phyloP scores from a whole-genome alignment of 2,329 filamentous ascomycete species.

The Verticillium nonalfalfae region DNA sequence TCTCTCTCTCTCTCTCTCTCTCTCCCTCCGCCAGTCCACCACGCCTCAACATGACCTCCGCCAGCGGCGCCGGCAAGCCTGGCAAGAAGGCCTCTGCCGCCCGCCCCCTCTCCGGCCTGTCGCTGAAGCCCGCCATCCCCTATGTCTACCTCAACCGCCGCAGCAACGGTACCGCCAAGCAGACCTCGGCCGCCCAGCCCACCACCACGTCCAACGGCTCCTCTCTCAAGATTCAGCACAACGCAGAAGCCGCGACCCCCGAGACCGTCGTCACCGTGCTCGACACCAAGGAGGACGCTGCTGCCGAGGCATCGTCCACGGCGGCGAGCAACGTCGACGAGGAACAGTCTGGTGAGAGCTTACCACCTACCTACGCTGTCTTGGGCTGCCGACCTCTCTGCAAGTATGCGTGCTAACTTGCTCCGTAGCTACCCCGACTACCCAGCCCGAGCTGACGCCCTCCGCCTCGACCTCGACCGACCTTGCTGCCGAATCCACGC shows the following conservation, averaged over 20 bases:
- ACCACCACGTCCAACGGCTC: conserved; percentile 12
- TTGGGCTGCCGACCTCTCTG: too few species aligned
- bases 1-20: too few species aligned
- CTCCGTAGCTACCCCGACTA: not conserved
- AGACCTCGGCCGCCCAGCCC: conserved; percentile 20
- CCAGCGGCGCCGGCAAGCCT: conserved; percentile 8
- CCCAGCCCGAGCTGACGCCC: not conserved
- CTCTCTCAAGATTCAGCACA: conserved; percentile 10
- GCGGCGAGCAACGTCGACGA: not conserved
- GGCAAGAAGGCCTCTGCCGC: conserved; percentile 26
- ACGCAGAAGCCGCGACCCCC: conserved; percentile 9
- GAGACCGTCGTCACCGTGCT: conserved; percentile 4
- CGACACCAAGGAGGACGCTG: conserved; percentile 1
- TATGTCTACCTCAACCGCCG: conserved; percentile 5
- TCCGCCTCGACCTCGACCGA: not conserved
- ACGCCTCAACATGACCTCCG: conserved; percentile 8
- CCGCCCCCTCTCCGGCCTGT: conserved; percentile 30
- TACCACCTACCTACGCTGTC: not conserved
- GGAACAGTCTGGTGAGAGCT: not conserved
- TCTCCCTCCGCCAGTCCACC: conserved; percentile 3
- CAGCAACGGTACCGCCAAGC: conserved; percentile 26
- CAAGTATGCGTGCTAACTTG: not conserved
- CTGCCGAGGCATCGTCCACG: not conserved
- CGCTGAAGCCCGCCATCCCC: conserved; percentile 1
- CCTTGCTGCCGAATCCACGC: not conserved